Evolutionary conservation across 345 rosid genomes (phyloP).

Genomic region (Pelargonium nanum): DNA sequence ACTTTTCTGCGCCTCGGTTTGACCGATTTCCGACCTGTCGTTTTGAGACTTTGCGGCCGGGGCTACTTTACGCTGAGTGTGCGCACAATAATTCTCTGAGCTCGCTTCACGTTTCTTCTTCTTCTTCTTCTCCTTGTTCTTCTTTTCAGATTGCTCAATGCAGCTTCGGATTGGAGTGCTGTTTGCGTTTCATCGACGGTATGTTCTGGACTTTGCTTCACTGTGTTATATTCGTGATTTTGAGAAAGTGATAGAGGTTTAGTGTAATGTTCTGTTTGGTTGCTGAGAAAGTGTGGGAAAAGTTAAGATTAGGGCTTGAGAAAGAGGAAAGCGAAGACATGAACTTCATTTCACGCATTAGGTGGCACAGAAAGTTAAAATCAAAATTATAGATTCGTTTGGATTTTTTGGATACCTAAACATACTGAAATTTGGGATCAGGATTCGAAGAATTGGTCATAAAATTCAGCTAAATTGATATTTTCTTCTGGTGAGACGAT

Average conservation of each 20-base stretch:
- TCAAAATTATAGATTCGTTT: not conserved
- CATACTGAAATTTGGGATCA: not conserved
- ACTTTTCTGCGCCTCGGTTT: not conserved
- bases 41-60: not conserved
- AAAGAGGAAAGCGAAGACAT: not conserved
- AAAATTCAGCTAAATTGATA: not conserved
- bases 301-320: not conserved
- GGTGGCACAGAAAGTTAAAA: not conserved
- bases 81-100: not conserved
- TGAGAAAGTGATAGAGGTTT: not conserved
- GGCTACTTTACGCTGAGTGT: not conserved
- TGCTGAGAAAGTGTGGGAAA: conserved; percentile 3
- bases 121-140: not conserved
- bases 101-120: not conserved
- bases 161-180: not conserved
- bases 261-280: not conserved
- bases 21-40: too few relatives aligned
- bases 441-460: not conserved
- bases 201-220: not conserved
- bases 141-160: not conserved
- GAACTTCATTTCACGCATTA: not conserved
- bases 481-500: not conserved
- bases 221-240: not conserved
- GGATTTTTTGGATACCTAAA: not conserved
- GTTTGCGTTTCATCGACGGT: not conserved